Percentiles rank a stretch among this genome's conserved stretches.
Evolutionary conservation across 139 green algal species (phyloP).

Genomic region (Chlorella sorokiniana): DNA sequence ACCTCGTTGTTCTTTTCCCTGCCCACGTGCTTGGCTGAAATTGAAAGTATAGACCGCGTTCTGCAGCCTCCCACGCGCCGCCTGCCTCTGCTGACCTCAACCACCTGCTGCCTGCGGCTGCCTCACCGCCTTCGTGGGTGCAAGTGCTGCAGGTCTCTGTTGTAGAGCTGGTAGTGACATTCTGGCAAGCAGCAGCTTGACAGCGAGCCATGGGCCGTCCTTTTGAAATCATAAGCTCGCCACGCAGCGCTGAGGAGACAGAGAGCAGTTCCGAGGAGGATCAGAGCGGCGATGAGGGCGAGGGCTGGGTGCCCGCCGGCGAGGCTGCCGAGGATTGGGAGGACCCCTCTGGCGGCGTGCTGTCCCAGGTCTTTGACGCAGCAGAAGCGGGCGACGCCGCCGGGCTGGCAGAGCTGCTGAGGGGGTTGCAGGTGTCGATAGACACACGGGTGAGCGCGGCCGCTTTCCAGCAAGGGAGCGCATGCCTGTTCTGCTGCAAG

Average conservation of each 20-base stretch:
- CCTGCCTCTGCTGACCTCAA: too few relatives aligned
- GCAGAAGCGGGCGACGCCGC: conserved; percentile 26
- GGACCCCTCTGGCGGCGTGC: conserved; percentile 4
- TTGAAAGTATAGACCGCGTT: too few relatives aligned
- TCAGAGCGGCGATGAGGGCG: not conserved
- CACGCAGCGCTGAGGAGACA: not conserved
- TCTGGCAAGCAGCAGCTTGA: not conserved
- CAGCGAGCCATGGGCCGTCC: conserved; percentile 14
- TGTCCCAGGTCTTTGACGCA: conserved; percentile 21
- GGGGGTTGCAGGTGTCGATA: conserved; percentile 16
- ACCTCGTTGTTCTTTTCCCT: too few relatives aligned
- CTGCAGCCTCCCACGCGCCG: too few relatives aligned
- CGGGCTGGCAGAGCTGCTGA: conserved; percentile 23
- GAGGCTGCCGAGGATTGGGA: conserved; percentile 9
- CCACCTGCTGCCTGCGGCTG: too few relatives aligned
- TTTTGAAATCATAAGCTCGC: not conserved
- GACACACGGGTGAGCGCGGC: conserved; percentile 16
- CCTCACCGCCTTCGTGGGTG: too few relatives aligned
- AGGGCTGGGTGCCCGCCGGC: conserved; percentile 8
- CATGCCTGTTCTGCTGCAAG: not conserved
- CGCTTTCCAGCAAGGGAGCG: not conserved
- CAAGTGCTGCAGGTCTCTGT: too few relatives aligned
- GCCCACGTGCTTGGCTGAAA: too few relatives aligned
- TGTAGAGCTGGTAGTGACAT: too few relatives aligned
- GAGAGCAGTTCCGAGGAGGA: conserved; percentile 11